Conservation (phyloP, 1,284 basidiomycete species). For the Ganoderma lucidum region DNA sequence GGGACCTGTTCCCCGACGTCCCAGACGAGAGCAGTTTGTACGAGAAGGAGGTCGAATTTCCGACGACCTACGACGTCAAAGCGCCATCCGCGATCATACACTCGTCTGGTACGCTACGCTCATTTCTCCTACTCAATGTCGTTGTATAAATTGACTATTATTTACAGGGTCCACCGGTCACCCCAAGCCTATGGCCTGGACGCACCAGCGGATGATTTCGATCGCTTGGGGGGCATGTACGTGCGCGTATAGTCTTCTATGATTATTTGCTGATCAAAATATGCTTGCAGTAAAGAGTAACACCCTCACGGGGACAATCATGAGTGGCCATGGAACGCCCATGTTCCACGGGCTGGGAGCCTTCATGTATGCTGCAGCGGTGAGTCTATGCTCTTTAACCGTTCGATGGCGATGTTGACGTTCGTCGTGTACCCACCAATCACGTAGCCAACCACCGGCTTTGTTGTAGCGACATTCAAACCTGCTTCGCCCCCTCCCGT, state of each 20-base stretch:
- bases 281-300: conserved; percentile 19
- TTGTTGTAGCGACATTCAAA: conserved; percentile 26
- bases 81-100: conserved; percentile 28
- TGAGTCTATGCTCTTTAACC: conserved; percentile 15
- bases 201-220: background rate
- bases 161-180: conserved; percentile 12
- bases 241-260: background rate
- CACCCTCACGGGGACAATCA: conserved; percentile 15
- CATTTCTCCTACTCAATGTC: conserved; percentile 23
- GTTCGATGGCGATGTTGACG: background rate
- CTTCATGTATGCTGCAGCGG: conserved; percentile 21
- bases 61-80: conserved; percentile 14
- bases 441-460: conserved; percentile 26
- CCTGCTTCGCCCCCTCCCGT: conserved; percentile 30
- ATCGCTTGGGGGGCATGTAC: background rate
- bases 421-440: background rate
- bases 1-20: conserved; percentile 25
- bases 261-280: background rate
- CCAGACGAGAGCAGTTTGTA: conserved; percentile 10
- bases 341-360: conserved; percentile 37
- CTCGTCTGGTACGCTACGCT: conserved; percentile 33
- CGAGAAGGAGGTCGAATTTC: conserved; percentile 20
- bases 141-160: conserved; percentile 14
- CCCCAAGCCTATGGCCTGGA: conserved; percentile 16
- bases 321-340: conserved; percentile 32